Conservation (phyloP, 768 basidiomycete genomes). For the Lactifluus hygrophoroides region DNA sequence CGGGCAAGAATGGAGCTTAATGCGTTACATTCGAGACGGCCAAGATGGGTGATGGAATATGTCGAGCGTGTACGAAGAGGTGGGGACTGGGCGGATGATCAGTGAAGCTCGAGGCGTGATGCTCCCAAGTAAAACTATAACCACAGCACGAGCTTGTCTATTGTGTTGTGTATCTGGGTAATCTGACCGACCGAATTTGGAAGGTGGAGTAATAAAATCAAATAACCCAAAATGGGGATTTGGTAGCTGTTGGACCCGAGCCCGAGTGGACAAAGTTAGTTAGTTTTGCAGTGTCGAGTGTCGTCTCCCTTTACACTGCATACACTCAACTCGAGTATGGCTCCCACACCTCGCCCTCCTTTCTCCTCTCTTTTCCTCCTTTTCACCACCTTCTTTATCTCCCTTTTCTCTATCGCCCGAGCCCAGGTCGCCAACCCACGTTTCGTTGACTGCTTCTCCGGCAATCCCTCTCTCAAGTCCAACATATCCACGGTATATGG, state of each 20-base stretch:
- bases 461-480: constrained; percentile 48
- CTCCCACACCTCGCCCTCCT: not conserved
- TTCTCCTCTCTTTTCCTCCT: not conserved
- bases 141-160: no score
- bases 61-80: constrained; percentile 12
- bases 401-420: constrained; percentile 16
- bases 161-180: no score
- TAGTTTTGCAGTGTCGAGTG: no score
- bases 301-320: no score
- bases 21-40: not conserved
- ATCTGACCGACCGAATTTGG: no score
- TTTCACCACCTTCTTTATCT: constrained; percentile 10
- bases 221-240: no score
- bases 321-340: not conserved
- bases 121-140: no score
- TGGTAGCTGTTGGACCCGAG: no score
- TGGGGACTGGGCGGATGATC: constrained; percentile 18
- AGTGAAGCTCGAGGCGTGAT: not conserved
- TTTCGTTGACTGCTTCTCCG: constrained; percentile 63
- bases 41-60: constrained; percentile 14
- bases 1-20: not conserved
- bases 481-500: constrained; percentile 63
- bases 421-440: constrained; percentile 26
- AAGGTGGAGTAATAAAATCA: no score
- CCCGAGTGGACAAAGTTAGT: no score